Evolutionary conservation across 2,329 filamentous ascomycete genomes (phyloP).

Genomic region (Pyricularia pennisetigena): DNA sequence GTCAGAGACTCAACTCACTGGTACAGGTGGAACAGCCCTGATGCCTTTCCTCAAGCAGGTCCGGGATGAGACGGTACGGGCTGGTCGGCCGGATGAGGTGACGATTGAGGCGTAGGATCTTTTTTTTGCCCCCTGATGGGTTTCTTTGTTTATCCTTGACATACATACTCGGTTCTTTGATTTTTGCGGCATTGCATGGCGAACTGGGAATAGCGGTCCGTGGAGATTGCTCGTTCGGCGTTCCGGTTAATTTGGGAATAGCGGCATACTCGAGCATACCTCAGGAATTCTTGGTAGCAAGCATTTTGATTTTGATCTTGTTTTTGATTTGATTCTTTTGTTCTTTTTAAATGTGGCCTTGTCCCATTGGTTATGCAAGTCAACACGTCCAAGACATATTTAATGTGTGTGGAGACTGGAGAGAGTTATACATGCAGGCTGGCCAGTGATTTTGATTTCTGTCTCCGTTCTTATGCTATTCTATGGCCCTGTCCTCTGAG

Average conservation of each 20-base stretch:
- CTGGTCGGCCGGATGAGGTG: constrained; percentile 2
- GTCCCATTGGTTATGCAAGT: not conserved
- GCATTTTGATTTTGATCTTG: not conserved
- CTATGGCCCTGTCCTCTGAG: no score
- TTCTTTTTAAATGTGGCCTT: not conserved
- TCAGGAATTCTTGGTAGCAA: constrained; percentile 5
- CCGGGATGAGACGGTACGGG: constrained; percentile 63
- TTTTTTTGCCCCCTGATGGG: no score
- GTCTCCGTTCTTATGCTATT: no score
- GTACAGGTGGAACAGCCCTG: constrained; percentile 78
- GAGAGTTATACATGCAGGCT: not conserved
- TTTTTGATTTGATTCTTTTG: not conserved
- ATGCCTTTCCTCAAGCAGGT: constrained; percentile 87
- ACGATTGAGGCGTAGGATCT: not conserved
- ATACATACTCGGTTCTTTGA: no score
- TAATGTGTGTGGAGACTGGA: not conserved
- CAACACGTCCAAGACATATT: not conserved
- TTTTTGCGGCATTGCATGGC: not conserved
- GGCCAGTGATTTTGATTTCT: no score
- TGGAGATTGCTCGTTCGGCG: constrained; percentile 4
- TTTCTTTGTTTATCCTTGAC: not conserved
- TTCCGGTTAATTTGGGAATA: not conserved
- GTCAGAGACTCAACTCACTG: constrained; percentile 46
- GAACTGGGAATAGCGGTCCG: constrained; percentile 2
- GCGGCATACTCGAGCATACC: constrained; percentile 3